Percentiles rank a stretch among this genome's conserved stretches.
Evolutionary conservation across 306 rosid genomes (phyloP).

Genomic region (Cucurbita ficifolia): DNA sequence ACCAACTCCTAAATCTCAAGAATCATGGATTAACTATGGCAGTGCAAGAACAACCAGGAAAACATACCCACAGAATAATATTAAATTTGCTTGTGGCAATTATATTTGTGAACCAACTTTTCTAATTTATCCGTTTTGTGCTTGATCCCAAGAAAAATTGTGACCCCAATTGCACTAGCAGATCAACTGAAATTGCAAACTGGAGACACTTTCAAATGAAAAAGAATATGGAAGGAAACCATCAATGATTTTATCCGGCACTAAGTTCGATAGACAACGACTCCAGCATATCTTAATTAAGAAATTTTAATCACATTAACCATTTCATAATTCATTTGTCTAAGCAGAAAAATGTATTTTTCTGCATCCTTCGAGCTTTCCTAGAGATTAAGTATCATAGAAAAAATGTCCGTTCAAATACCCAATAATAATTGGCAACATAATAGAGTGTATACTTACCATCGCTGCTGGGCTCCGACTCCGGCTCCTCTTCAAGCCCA

Average conservation of each 20-base stretch:
- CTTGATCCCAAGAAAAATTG: background rate
- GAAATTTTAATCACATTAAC: background rate
- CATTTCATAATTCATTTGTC: background rate
- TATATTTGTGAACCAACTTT: background rate
- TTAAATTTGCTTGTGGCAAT: background rate
- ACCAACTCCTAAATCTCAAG: background rate
- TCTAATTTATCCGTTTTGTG: background rate
- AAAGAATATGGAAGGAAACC: background rate
- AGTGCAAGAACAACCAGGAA: background rate
- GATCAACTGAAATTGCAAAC: background rate
- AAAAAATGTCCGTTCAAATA: background rate
- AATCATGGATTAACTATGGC: background rate
- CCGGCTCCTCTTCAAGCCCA: conserved; percentile 61
- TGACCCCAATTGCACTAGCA: background rate
- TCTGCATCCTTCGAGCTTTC: background rate
- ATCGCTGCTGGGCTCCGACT: conserved; percentile 64
- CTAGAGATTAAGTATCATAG: background rate
- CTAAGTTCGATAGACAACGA: background rate
- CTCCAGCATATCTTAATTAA: background rate
- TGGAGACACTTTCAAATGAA: background rate
- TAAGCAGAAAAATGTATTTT: background rate
- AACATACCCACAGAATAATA: background rate
- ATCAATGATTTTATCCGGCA: background rate
- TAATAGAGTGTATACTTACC: conserved; percentile 34
- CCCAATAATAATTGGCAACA: conserved; percentile 3